Evolutionary conservation across 2,329 filamentous ascomycete genomes (phyloP).

Genomic region (Penicillium brasilianum): DNA sequence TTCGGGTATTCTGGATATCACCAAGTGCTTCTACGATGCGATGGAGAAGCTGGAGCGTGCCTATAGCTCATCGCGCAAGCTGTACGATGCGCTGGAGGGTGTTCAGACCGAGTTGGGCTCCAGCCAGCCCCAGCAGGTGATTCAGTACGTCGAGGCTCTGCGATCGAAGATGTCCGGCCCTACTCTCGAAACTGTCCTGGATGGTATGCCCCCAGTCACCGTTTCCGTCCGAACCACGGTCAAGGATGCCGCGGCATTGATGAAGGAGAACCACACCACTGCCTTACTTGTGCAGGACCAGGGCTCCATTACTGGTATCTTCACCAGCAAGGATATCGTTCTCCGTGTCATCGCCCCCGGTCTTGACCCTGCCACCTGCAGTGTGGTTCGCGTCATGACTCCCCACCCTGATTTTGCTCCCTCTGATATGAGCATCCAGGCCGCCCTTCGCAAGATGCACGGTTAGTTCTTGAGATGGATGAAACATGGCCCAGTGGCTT

Average conservation of each 20-base stretch:
- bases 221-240: slow-evolving; percentile 96
- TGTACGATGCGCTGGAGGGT: slow-evolving; percentile 96
- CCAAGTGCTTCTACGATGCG: slow-evolving; percentile 99
- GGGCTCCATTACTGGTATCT: slow-evolving; percentile 96
- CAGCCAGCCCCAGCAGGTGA: slow-evolving; percentile 96
- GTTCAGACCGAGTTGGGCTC: slow-evolving; percentile 96
- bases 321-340: slow-evolving; percentile 99
- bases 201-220: slow-evolving; percentile 87
- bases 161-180: slow-evolving; percentile 97
- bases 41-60: slow-evolving; percentile 99
- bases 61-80: slow-evolving; percentile 95
- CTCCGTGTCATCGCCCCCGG: slow-evolving; percentile 96
- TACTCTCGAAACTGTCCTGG: slow-evolving; percentile 91
- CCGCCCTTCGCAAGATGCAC: slow-evolving; percentile 98
- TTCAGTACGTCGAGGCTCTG: slow-evolving; percentile 96
- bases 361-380: slow-evolving; percentile 91
- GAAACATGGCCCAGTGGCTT: neutral
- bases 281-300: slow-evolving; percentile 96
- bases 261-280: slow-evolving; percentile 99
- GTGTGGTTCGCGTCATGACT: slow-evolving; percentile 98
- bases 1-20: slow-evolving; percentile 96
- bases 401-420: slow-evolving; percentile 98
- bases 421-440: slow-evolving; percentile 98
- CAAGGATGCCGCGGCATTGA: slow-evolving; percentile 89
- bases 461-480: slow-evolving; percentile 61